phyloP scores from a whole-genome alignment of 148 eudicot species.

The Rhododendron kiyosumense region DNA sequence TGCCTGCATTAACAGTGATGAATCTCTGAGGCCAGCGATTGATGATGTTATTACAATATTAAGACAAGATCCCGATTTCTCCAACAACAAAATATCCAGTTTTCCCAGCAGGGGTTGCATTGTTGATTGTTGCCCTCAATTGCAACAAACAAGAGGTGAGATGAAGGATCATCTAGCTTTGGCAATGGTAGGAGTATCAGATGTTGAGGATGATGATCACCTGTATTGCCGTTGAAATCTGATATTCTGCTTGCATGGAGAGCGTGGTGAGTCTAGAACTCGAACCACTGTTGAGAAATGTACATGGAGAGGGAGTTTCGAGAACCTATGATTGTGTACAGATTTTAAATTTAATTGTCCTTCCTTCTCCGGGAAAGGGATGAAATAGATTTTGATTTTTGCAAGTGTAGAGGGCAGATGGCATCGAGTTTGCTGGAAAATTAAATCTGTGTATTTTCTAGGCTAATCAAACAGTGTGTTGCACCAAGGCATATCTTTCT shows the following conservation, averaged over 20 bases:
- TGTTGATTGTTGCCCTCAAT: conserved; percentile 27
- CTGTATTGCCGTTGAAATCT: conserved; percentile 42
- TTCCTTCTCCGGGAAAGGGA: background rate
- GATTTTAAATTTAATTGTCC: background rate
- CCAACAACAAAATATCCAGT: conserved; percentile 36
- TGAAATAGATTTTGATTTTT: background rate
- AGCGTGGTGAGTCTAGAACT: background rate
- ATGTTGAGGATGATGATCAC: conserved; percentile 60
- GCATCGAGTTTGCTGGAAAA: background rate
- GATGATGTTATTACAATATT: conserved; percentile 56
- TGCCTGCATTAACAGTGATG: conserved; percentile 74
- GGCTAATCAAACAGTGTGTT: background rate
- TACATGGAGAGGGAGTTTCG: background rate
- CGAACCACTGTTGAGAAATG: background rate
- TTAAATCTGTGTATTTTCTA: background rate
- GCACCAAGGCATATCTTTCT: background rate
- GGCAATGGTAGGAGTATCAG: conserved; percentile 87
- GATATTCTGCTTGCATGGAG: background rate
- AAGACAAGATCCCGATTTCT: conserved; percentile 42
- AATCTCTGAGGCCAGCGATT: conserved; percentile 64
- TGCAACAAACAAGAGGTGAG: conserved; percentile 49
- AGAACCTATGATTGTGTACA: background rate
- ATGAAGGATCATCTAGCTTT: conserved; percentile 70
- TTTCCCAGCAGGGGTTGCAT: conserved; percentile 23
- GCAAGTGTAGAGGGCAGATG: background rate